A percentile compares a stretch with the other conserved stretches of the same genome.
Evolutionary conservation across 2,329 filamentous ascomycete species (phyloP).

Genomic region (Xylariaceae sp.): DNA sequence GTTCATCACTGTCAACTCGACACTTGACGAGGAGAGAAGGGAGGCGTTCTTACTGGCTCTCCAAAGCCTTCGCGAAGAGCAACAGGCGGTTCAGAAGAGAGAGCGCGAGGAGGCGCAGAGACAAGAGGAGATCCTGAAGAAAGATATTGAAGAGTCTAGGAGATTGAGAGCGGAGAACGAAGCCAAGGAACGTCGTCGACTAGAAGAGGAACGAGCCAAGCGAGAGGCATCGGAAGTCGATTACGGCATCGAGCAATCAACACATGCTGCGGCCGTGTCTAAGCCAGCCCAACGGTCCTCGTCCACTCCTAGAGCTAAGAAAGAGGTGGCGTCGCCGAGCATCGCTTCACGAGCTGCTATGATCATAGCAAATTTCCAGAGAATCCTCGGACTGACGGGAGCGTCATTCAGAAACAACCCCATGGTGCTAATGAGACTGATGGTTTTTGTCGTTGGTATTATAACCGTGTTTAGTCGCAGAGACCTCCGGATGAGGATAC

Average conservation of each 20-base stretch:
- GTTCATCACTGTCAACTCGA: conserved; percentile 79
- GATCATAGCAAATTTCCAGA: conserved; percentile 48
- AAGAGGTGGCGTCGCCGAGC: conserved; percentile 33
- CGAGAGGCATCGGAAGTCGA: conserved; percentile 57
- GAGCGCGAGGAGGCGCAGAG: conserved; percentile 54
- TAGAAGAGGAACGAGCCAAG: conserved; percentile 50
- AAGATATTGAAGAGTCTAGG: conserved; percentile 53
- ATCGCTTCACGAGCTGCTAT: conserved; percentile 46
- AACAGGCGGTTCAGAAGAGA: conserved; percentile 62
- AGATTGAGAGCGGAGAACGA: conserved; percentile 55
- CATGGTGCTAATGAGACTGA: conserved; percentile 51
- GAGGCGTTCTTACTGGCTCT: conserved; percentile 86
- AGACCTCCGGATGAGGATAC: conserved; percentile 68
- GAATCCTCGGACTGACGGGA: conserved; percentile 47
- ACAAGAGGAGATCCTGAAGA: conserved; percentile 53
- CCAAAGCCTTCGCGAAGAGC: conserved; percentile 78
- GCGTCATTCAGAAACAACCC: conserved; percentile 52
- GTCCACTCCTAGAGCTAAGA: conserved; percentile 29
- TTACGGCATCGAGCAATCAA: conserved; percentile 60
- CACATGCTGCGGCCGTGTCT: conserved; percentile 35
- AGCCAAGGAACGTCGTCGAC: conserved; percentile 46
- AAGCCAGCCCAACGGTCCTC: conserved; percentile 27
- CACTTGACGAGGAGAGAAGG: conserved; percentile 85
- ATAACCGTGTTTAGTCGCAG: conserved; percentile 69
- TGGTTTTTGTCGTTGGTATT: conserved; percentile 77